Evolutionary conservation across 805 yeast genomes (phyloP).

Genomic region (Yamadazyma laniorum): DNA sequence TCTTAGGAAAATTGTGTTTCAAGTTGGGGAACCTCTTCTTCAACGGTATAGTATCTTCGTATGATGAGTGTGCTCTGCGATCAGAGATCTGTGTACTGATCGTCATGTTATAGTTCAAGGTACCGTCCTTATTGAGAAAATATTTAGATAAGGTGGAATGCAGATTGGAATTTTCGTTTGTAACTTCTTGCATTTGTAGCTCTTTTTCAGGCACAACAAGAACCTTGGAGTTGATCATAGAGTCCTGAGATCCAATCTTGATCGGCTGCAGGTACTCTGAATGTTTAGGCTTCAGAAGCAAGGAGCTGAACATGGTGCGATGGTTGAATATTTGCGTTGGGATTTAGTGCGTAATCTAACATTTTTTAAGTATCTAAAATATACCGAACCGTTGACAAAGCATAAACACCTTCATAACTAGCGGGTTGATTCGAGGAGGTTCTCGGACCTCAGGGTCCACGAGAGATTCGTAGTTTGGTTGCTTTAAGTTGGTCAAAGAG

Average conservation of each 20-base stretch:
- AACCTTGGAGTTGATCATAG: not conserved
- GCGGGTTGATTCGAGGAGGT: not conserved
- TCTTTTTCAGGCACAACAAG: constrained; percentile 2
- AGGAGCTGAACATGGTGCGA: constrained; percentile 33
- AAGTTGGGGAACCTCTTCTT: constrained; percentile 40
- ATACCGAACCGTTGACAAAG: constrained; percentile 6
- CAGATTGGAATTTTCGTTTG: constrained; percentile 8
- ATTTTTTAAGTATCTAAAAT: too few relatives aligned
- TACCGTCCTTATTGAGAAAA: constrained; percentile 26
- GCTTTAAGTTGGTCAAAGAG: not conserved
- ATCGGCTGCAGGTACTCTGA: constrained; percentile 14
- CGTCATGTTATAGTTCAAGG: constrained; percentile 26
- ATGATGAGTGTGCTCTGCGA: constrained; percentile 43
- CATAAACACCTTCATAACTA: not conserved
- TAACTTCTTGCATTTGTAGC: not conserved
- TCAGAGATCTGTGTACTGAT: constrained; percentile 17
- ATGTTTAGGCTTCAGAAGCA: constrained; percentile 33
- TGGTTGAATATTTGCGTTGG: too few relatives aligned
- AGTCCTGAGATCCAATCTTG: not conserved
- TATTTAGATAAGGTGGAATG: constrained; percentile 17
- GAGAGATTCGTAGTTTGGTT: not conserved
- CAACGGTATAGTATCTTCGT: constrained; percentile 60
- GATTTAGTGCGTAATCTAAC: too few relatives aligned
- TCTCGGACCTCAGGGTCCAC: constrained; percentile 4
- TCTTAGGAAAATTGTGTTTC: constrained; percentile 39